These are phyloP conservation scores for Pseudognaphalium luteoalbum DNA, from an alignment of 129 eudicot genomes.

Conservation along the genomic window DNA sequence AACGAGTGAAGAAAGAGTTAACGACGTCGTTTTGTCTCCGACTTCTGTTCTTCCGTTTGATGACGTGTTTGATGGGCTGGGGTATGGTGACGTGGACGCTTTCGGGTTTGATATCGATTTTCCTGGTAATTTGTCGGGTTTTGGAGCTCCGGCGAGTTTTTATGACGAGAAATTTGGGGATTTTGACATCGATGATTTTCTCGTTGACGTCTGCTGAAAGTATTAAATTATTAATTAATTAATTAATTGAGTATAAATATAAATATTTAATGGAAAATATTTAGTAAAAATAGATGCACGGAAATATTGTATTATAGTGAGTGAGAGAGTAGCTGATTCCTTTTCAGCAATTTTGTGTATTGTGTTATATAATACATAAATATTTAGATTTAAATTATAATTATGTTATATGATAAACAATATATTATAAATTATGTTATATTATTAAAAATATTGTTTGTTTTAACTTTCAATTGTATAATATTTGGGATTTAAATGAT, in stretches of 20 bases:
- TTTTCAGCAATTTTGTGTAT: constrained; percentile 36
- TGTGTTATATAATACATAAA: background rate
- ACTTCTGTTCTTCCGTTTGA: constrained; percentile 54
- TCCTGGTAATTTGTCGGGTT: constrained; percentile 30
- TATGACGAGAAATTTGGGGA: constrained; percentile 47
- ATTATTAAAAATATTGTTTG: no score
- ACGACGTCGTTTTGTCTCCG: constrained; percentile 50
- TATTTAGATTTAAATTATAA: no score
- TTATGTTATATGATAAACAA: no score
- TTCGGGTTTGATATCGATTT: constrained; percentile 41
- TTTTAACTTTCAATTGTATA: background rate
- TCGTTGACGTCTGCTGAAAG: constrained; percentile 38
- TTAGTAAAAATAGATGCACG: constrained; percentile 2
- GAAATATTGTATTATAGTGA: constrained; percentile 25
- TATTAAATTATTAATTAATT: background rate
- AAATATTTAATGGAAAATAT: background rate
- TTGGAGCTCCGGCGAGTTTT: constrained; percentile 22
- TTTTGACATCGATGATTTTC: constrained; percentile 54
- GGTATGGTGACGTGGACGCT: constrained; percentile 42
- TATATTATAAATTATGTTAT: no score
- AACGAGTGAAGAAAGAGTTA: background rate
- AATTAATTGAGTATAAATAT: background rate
- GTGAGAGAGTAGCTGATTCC: constrained; percentile 34
- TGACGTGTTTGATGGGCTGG: constrained; percentile 47
- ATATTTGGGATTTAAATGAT: no score